phyloP scores from a whole-genome alignment of 1,284 basidiomycete genomes.

The Blastosporella zonata region DNA sequence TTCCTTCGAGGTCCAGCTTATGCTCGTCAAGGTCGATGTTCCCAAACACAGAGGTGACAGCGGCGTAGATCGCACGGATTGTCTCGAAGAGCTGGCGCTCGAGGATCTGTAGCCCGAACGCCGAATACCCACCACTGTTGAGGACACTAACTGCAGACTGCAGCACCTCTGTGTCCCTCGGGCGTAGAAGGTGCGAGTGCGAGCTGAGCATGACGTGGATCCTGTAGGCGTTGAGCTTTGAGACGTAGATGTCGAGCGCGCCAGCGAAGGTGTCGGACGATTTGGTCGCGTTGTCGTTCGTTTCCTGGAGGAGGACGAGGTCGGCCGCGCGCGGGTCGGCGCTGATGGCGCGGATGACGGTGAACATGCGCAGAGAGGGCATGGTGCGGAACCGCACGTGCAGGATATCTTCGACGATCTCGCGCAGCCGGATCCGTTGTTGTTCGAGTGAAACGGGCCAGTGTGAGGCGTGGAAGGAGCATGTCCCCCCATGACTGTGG shows the following conservation, averaged over 20 bases:
- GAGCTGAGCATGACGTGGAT: constrained; percentile 42
- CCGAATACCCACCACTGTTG: constrained; percentile 28
- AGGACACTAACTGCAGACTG: constrained; percentile 44
- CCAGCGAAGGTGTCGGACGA: constrained; percentile 51
- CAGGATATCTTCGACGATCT: constrained; percentile 42
- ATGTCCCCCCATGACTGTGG: constrained; percentile 24
- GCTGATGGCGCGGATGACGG: constrained; percentile 38
- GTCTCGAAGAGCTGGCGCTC: constrained; percentile 52
- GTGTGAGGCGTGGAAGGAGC: constrained; percentile 42
- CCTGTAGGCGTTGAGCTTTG: constrained; percentile 30
- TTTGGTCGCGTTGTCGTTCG: constrained; percentile 40
- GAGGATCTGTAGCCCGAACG: constrained; percentile 39
- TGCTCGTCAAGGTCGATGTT: constrained; percentile 41
- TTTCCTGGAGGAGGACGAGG: constrained; percentile 33
- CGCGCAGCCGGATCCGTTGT: constrained; percentile 40
- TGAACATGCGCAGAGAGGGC: constrained; percentile 48
- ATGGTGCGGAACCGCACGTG: constrained; percentile 42
- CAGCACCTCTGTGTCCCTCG: constrained; percentile 45
- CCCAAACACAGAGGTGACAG: constrained; percentile 43
- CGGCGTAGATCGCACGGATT: constrained; percentile 37
- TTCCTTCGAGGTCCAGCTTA: constrained; percentile 39
- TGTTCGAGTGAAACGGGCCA: constrained; percentile 45
- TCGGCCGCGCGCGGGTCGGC: constrained; percentile 28
- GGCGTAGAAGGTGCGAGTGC: constrained; percentile 53
- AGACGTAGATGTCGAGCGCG: constrained; percentile 49